Base-by-base conservation (phyloP, 305 asterid genomes). In the Fraxinus floribunda region DNA sequence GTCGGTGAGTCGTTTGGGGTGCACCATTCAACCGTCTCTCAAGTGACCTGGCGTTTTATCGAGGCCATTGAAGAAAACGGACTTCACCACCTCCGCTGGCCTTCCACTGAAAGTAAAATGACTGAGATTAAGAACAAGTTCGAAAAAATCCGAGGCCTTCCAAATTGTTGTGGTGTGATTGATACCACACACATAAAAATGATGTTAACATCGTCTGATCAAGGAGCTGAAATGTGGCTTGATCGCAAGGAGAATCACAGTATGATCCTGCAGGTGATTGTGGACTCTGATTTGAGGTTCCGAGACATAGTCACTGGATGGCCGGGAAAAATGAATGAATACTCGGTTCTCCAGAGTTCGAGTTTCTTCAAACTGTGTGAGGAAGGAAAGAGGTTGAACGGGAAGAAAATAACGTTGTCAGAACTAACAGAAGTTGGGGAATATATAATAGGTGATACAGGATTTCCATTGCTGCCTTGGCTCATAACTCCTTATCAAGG, bases 41-140 rank as follows among this genome's bases (percentile, higher is more conserved):
- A 94, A 83, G 94, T 95, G 84, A 92, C 98, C 0, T 93, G 98
- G 99, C 93, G 97, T 57, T 95, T 95, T 18, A 94, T 95, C 71
- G 98, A 94, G 87, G 97, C 98, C 86, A 88, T 95, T 4, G 99
- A 94, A 80, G 91, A 83, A 20, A 88, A 84, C 0, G 97, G 94
- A 24, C 89, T 88, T 62, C 93, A 71, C 81, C 98, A 95, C 85
- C 75, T 95, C 78, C 88, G 86, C 46, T 95, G 99, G 98, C 98
- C 98, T 11, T 84, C 93, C 73, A 76, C 93, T 0, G 88, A 92
- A 20, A 82, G 29, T 0, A 93, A 90, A 64, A 74, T 89, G 82
- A 22, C 85, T 0, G 34, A 77, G 15, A 88, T 95, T 57, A 93
- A 93, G 75, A 46, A 78, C 35, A 89, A 90, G 86, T 95, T 95